Conservation (phyloP, 2,329 filamentous ascomycete species). For the Clarireedia homoeocarpa region DNA sequence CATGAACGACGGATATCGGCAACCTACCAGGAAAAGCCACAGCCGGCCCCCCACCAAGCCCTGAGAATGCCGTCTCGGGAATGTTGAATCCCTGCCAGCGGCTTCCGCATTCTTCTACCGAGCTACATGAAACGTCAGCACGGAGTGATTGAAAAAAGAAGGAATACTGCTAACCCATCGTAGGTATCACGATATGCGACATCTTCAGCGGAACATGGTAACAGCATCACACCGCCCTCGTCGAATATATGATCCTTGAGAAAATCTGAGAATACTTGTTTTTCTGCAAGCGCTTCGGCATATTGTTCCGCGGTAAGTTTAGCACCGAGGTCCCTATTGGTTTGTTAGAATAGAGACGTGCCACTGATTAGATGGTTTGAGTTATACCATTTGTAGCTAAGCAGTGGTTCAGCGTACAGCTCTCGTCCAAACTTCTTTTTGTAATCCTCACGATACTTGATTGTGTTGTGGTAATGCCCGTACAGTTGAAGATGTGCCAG, state of each 20-base stretch:
- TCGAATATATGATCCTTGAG: slow-evolving; percentile 11
- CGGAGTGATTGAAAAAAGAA: fast-evolving
- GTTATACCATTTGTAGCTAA: slow-evolving; percentile 9
- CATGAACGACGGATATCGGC: background rate
- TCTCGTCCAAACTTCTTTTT: background rate
- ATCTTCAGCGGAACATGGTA: slow-evolving; percentile 10
- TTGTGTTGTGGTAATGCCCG: slow-evolving; percentile 4
- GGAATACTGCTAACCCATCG: background rate
- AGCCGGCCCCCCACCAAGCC: slow-evolving; percentile 15
- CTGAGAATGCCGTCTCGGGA: slow-evolving; percentile 13
- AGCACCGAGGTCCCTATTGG: slow-evolving; percentile 10
- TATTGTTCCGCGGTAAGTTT: slow-evolving; percentile 10
- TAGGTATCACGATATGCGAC: slow-evolving; percentile 11
- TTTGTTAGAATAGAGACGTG: background rate
- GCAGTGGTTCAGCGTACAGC: slow-evolving; percentile 8
- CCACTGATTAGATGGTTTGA: background rate
- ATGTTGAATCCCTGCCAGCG: slow-evolving; percentile 20
- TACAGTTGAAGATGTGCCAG: slow-evolving; percentile 9
- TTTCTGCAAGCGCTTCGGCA: slow-evolving; percentile 6
- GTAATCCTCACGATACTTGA: background rate
- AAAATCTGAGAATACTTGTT: slow-evolving; percentile 10
- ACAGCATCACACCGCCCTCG: slow-evolving; percentile 14
- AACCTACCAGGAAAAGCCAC: slow-evolving; percentile 17
- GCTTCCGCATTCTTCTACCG: slow-evolving; percentile 9
- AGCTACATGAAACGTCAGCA: background rate